Evolutionary conservation across 805 yeast genomes (phyloP).

Genomic region (Candida oleophila): DNA sequence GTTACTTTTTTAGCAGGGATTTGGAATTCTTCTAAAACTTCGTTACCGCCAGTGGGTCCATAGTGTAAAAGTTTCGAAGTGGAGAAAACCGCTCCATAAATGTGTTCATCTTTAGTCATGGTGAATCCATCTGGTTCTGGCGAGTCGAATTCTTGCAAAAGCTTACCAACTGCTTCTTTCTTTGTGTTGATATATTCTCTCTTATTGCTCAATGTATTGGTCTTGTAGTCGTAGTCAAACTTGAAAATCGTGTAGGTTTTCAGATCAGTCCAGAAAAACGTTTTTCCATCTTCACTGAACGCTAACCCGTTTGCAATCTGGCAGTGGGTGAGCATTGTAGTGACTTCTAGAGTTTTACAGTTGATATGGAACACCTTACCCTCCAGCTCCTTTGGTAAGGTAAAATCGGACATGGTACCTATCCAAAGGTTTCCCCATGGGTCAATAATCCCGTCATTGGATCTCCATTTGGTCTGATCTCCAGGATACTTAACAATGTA

Average conservation of each 20-base stretch:
- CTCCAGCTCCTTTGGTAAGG: conserved; percentile 30
- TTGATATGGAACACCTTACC: conserved; percentile 49
- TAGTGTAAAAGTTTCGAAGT: conserved; percentile 56
- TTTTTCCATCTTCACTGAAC: conserved; percentile 26
- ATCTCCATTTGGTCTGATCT: conserved; percentile 32
- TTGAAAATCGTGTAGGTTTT: conserved; percentile 32
- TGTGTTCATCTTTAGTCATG: conserved; percentile 50
- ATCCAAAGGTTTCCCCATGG: conserved; percentile 75
- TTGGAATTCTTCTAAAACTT: conserved; percentile 46
- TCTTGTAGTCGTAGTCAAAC: conserved; percentile 34
- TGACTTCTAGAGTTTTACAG: conserved; percentile 28
- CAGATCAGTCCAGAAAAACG: conserved; percentile 43
- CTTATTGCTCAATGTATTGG: conserved; percentile 29
- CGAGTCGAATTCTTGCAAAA: conserved; percentile 35
- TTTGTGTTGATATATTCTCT: conserved; percentile 19
- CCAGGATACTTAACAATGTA: conserved; percentile 43
- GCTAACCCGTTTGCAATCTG: conserved; percentile 68
- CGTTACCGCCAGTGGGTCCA: conserved; percentile 51
- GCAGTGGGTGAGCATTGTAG: conserved; percentile 33
- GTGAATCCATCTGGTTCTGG: conserved; percentile 83
- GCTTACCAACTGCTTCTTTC: not conserved
- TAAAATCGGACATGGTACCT: conserved; percentile 72
- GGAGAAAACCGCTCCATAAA: conserved; percentile 70
- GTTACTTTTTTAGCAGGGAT: conserved; percentile 64
- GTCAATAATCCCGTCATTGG: conserved; percentile 83